Conservation (phyloP, 352 stramenopile species). For the Pythium scleroteichum region DNA sequence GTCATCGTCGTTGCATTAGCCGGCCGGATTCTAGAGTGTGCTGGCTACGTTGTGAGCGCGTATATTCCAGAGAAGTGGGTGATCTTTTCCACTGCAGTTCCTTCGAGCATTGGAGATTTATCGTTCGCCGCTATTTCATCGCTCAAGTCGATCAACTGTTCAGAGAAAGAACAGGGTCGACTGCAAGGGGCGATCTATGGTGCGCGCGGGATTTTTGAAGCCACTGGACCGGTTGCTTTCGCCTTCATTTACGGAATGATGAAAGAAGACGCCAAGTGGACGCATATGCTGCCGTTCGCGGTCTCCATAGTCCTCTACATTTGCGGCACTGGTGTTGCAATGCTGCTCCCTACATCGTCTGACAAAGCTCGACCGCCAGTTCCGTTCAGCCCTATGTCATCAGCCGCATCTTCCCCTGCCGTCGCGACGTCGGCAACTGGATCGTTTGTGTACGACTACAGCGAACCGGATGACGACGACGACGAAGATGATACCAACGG, state of each 20-base stretch:
- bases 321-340: constrained; percentile 43
- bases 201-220: constrained; percentile 63
- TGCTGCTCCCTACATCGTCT: constrained; percentile 38
- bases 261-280: constrained; percentile 41
- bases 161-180: constrained; percentile 71
- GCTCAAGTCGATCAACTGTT: constrained; percentile 64
- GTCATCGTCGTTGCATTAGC: constrained; percentile 66
- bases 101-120: constrained; percentile 57
- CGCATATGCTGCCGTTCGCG: constrained; percentile 55
- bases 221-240: constrained; percentile 54
- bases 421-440: constrained; percentile 16
- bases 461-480: constrained; percentile 19
- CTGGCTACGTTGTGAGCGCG: constrained; percentile 39
- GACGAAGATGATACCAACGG: constrained; percentile 24
- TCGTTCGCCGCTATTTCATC: constrained; percentile 72
- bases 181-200: constrained; percentile 76
- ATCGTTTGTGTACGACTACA: constrained; percentile 30
- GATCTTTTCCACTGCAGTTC: constrained; percentile 46
- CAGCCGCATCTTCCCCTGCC: constrained; percentile 43
- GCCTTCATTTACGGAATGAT: constrained; percentile 59
- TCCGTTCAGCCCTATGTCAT: constrained; percentile 46
- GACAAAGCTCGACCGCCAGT: constrained; percentile 46
- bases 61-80: constrained; percentile 65
- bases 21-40: constrained; percentile 40
- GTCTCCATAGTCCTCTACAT: constrained; percentile 55